These are phyloP conservation scores for Biscutella laevigata DNA, from an alignment of 441 rosid genomes.

Conservation along the genomic window DNA sequence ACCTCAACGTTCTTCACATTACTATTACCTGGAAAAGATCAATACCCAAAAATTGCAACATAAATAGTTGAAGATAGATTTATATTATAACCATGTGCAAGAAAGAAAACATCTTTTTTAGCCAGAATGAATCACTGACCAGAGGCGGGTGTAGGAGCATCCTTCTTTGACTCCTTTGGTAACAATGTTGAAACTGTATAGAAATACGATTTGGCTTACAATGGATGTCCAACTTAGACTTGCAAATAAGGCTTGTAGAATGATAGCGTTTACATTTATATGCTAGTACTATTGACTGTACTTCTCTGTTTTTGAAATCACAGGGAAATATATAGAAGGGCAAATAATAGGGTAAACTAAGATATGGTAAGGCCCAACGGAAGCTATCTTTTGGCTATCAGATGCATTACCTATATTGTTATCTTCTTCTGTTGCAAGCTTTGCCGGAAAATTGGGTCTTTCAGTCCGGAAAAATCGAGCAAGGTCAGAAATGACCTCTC, in stretches of 20 bases:
- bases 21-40: slow-evolving; percentile 33
- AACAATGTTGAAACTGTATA: slow-evolving; percentile 22
- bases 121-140: slow-evolving; percentile 19
- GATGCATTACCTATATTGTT: slow-evolving; percentile 40
- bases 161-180: slow-evolving; percentile 17
- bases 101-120: neutral
- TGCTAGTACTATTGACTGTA: neutral
- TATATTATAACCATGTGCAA: neutral
- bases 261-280: neutral
- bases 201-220: slow-evolving; percentile 1
- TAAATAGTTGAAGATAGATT: slow-evolving; percentile 14
- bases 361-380: neutral
- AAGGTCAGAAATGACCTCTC: slow-evolving; percentile 72
- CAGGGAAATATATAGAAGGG: neutral
- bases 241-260: neutral
- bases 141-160: slow-evolving; percentile 15
- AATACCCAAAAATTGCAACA: slow-evolving; percentile 5
- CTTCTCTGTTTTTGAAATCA: neutral
- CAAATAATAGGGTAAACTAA: neutral
- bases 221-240: neutral
- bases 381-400: slow-evolving; percentile 19
- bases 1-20: slow-evolving; percentile 26
- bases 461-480: slow-evolving; percentile 82
- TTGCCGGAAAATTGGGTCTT: slow-evolving; percentile 28
- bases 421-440: slow-evolving; percentile 29